phyloP scores from a whole-genome alignment of 176 grass and related monocot species.

The Zea luxurians region DNA sequence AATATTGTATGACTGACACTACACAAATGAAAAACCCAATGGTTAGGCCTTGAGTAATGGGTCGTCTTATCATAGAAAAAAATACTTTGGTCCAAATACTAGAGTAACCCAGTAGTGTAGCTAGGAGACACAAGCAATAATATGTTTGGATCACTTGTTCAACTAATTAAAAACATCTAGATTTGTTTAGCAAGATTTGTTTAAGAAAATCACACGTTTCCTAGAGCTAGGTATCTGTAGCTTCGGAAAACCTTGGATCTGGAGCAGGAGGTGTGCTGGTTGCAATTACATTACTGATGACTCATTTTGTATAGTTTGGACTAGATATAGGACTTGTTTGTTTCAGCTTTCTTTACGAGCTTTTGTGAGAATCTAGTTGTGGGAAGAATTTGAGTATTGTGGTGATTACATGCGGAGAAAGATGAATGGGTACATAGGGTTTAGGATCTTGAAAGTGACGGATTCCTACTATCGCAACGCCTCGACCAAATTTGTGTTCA shows the following conservation, averaged over 20 bases:
- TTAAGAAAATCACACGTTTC: not conserved
- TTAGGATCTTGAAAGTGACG: too few species aligned
- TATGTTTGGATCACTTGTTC: slow-evolving; percentile 19
- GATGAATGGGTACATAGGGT: too few species aligned
- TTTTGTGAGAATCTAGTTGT: too few species aligned
- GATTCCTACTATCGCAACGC: too few species aligned
- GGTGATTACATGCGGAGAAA: too few species aligned
- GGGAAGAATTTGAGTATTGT: too few species aligned
- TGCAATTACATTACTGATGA: not conserved
- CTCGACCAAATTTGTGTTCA: too few species aligned
- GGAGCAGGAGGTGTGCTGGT: not conserved
- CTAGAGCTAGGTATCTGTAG: not conserved
- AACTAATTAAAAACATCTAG: slow-evolving; percentile 1
- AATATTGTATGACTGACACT: not conserved
- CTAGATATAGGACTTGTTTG: not conserved
- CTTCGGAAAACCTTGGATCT: not conserved
- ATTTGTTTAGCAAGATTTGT: not conserved
- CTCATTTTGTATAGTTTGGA: not conserved
- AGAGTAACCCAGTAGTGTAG: not conserved
- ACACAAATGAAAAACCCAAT: not conserved
- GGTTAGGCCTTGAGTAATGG: not conserved
- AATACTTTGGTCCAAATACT: not conserved
- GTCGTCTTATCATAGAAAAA: not conserved
- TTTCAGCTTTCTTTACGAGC: too few species aligned
- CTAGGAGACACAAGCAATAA: not conserved